phyloP scores from a whole-genome alignment of 306 rosid genomes.

The Hylodesmum podocarpum region DNA sequence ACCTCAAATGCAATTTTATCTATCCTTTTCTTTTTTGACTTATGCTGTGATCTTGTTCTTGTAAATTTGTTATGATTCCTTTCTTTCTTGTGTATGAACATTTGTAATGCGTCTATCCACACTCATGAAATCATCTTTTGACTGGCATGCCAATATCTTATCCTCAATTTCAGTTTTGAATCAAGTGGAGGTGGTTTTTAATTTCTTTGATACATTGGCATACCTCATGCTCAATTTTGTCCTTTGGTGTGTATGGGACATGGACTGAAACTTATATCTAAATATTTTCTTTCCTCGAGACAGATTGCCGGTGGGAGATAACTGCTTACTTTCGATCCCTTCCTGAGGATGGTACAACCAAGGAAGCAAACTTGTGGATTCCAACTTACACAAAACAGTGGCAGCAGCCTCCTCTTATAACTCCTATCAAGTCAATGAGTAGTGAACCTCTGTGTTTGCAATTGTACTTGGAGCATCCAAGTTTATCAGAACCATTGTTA shows the following conservation, averaged over 20 bases:
- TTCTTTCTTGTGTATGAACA: background rate
- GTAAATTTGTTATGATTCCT: background rate
- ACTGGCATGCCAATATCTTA: background rate
- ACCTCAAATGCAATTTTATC: background rate
- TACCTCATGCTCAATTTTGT: constrained; percentile 24
- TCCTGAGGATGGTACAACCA: constrained; percentile 53
- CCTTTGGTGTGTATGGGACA: background rate
- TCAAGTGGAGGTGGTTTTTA: constrained; percentile 19
- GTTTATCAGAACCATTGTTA: constrained; percentile 52
- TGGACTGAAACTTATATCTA: background rate
- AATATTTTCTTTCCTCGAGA: background rate
- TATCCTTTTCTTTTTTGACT: background rate
- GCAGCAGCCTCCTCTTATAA: constrained; percentile 75
- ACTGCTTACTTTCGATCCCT: constrained; percentile 66
- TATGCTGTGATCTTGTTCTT: background rate
- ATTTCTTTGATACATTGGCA: constrained; percentile 6
- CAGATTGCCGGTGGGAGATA: constrained; percentile 86
- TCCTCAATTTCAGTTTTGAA: constrained; percentile 16
- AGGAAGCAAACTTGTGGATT: constrained; percentile 70
- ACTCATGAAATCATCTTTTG: background rate
- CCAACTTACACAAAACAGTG: constrained; percentile 81
- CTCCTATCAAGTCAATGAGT: constrained; percentile 72
- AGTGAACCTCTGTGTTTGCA: constrained; percentile 70
- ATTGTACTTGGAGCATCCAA: constrained; percentile 84
- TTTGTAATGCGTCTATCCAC: background rate